Evolutionary conservation across 2,329 filamentous ascomycete genomes (phyloP).

Genomic region (Ophiosphaerella narmari): DNA sequence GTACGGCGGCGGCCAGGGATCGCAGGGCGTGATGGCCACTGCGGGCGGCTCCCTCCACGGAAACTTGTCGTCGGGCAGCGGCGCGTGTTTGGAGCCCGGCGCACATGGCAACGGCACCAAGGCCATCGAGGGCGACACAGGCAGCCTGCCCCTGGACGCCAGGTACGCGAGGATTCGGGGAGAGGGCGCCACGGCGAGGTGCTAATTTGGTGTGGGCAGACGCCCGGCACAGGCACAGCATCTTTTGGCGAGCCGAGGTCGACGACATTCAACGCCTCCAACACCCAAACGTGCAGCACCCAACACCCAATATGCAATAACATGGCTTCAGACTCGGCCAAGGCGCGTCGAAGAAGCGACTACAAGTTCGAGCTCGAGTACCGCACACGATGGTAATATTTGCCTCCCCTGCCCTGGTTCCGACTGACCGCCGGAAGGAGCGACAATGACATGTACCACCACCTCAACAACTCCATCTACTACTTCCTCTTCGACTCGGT

Average conservation of each 20-base stretch:
- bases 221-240: background rate
- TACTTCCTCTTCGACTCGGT: slow-evolving; percentile 87
- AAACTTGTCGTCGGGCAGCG: slow-evolving; percentile 40
- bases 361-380: slow-evolving; percentile 83
- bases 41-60: slow-evolving; percentile 52
- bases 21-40: slow-evolving; percentile 54
- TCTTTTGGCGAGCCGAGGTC: slow-evolving; percentile 7
- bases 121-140: slow-evolving; percentile 49
- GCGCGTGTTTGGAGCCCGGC: slow-evolving; percentile 24
- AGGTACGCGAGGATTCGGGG: slow-evolving; percentile 58
- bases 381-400: slow-evolving; percentile 75
- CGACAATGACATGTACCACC: slow-evolving; percentile 94
- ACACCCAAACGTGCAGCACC: background rate
- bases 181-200: slow-evolving; percentile 54
- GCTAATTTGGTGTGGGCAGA: too few species aligned
- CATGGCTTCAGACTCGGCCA: slow-evolving; percentile 48
- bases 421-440: slow-evolving; percentile 55
- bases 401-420: background rate
- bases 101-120: slow-evolving; percentile 43
- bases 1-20: slow-evolving; percentile 72
- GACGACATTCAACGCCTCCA: background rate
- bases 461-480: slow-evolving; percentile 91
- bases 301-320: background rate
- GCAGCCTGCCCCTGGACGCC: slow-evolving; percentile 52
- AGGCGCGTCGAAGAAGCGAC: slow-evolving; percentile 68